These are phyloP conservation scores for Triticum timopheevii DNA, from an alignment of 176 grass and related monocot genomes.

Conservation along the genomic window DNA sequence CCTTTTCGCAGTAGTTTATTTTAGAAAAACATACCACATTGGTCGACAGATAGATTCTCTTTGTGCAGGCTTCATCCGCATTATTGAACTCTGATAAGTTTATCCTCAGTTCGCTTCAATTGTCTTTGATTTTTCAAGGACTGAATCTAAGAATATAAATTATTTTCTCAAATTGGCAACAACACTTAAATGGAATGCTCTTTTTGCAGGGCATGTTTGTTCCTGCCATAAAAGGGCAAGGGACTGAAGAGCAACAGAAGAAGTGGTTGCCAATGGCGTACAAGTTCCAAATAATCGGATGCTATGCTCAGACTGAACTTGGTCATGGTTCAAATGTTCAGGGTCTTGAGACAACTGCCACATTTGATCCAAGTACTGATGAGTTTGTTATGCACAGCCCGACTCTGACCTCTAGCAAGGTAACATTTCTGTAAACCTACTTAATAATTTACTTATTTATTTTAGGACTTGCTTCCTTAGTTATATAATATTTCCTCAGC, in stretches of 20 bases:
- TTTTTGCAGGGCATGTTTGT: conserved; percentile 92
- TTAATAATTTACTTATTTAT: conserved; percentile 2
- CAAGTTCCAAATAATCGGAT: conserved; percentile 94
- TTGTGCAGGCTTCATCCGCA: background rate
- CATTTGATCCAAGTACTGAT: conserved; percentile 78
- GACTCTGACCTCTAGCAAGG: conserved; percentile 96
- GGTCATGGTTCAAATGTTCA: conserved; percentile 98
- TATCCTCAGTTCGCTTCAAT: background rate
- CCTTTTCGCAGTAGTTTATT: background rate
- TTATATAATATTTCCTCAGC: background rate
- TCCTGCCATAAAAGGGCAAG: conserved; percentile 98
- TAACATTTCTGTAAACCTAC: conserved; percentile 28
- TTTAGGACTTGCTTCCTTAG: background rate
- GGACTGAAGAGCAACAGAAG: conserved; percentile 87
- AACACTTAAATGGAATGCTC: background rate
- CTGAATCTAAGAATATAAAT: background rate
- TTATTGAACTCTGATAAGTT: background rate
- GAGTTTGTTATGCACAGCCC: conserved; percentile 98
- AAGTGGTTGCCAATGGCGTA: conserved; percentile 93
- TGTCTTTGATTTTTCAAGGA: background rate
- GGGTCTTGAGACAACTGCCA: conserved; percentile 98
- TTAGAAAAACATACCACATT: background rate
- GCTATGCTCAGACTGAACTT: conserved; percentile 99
- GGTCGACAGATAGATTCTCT: background rate
- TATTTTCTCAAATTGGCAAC: conserved; percentile 9